Base-by-base conservation (phyloP, 1,284 basidiomycete species). In the Xanthoconium separans region DNA sequence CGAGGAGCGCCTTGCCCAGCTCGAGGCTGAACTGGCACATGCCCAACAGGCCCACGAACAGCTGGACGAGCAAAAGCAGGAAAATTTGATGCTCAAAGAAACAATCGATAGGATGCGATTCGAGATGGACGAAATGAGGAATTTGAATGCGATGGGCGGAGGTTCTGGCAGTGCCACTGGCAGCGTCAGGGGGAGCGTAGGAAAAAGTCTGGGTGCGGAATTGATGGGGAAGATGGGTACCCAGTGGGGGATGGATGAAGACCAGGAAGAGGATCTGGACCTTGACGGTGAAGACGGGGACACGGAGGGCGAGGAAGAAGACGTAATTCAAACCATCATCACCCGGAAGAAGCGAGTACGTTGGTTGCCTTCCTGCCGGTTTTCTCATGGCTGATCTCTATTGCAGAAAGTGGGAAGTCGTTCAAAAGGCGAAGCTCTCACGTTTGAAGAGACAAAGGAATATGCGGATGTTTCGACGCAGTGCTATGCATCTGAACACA, bases 21-120 rank as follows among this genome's bases (percentile, higher is more conserved):
- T 95, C 27, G 87, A 93, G 62, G 62, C 70, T 7, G 91, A 94
- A 56, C 77, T 95, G 3, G 68, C 66, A 2, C 61, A 81, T 18
- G 89, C 91, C 2, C 83, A 87, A 44, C 80, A 84, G 58, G 84
- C 88, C 0, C 84, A 90, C 51, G 77, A 75, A 0, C 80, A 85
- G 55, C 79, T 95, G 34, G 91, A 94, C 53, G 87, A 88, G 60
- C 93, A 95, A 74, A 95, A 94, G 73, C 89, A 92, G 64, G 92
- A 95, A 76, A 96, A 95, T 63, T 66, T 95, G 58, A 74, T 91
- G 66, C 77, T 95, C 57, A 95, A 94, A 68, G 93, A 96, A 76
- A 95, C 93, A 0, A 95, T 96, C 61, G 93, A 95, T 68, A 81
- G 93, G 33, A 84, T 95, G 80, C 79, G 90, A 33, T 93, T 87